phyloP scores from a whole-genome alignment of 305 asterid genomes.

The Solanum hybrid region DNA sequence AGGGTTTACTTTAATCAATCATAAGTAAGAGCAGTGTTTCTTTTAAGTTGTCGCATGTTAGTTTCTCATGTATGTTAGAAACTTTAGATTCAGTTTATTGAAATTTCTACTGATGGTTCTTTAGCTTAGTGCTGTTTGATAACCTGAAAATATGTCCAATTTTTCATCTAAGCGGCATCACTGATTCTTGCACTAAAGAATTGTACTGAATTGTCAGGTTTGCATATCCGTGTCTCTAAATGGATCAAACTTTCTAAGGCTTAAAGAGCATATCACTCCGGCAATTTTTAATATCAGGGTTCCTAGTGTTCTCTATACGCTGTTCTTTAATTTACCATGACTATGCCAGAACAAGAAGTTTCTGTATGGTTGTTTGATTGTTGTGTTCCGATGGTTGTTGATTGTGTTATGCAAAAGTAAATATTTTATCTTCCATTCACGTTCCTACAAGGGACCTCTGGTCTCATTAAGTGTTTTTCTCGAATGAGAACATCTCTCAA shows the following conservation, averaged over 20 bases:
- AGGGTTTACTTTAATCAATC: not conserved
- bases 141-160: not conserved
- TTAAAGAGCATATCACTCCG: not conserved
- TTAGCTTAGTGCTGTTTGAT: not conserved
- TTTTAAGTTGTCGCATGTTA: not conserved
- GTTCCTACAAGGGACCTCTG: not conserved
- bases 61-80: not conserved
- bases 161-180: not conserved
- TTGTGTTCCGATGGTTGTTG: not conserved
- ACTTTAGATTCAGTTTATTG: not conserved
- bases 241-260: not conserved
- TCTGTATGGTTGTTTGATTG: not conserved
- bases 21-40: not conserved
- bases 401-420: not conserved
- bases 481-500: not conserved
- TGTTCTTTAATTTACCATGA: not conserved
- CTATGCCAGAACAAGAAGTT: not conserved
- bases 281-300: not conserved
- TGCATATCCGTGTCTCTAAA: not conserved
- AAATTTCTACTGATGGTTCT: not conserved
- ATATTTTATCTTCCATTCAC: not conserved
- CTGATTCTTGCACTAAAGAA: not conserved
- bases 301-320: not conserved
- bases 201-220: not conserved
- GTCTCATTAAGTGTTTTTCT: not conserved